These are phyloP conservation scores for Fusarium papillatum DNA, from an alignment of 2,329 filamentous ascomycete species.

Conservation along the genomic window DNA sequence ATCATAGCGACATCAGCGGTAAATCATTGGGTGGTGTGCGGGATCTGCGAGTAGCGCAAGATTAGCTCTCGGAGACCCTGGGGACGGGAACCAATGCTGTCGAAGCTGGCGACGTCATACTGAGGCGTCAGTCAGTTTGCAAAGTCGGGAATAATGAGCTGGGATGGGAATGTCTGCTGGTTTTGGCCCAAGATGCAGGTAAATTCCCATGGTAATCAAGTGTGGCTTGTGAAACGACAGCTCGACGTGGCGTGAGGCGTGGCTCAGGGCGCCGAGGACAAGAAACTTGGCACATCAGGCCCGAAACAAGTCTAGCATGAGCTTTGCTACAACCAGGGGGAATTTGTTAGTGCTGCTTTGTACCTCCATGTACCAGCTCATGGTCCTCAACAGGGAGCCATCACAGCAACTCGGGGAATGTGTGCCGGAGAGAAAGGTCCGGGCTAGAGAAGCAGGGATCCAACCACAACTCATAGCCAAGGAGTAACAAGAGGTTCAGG, in stretches of 20 bases:
- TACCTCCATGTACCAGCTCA: conserved; percentile 27
- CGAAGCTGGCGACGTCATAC: conserved; percentile 21
- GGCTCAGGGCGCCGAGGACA: conserved; percentile 2
- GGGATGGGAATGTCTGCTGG: conserved; percentile 30
- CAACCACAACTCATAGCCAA: conserved; percentile 11
- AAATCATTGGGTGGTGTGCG: conserved; percentile 1
- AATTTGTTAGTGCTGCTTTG: conserved; percentile 36
- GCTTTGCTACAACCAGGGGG: conserved; percentile 5
- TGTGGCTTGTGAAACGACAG: conserved; percentile 24
- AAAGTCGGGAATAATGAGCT: background rate
- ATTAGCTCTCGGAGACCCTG: conserved; percentile 21
- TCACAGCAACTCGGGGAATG: conserved; percentile 19
- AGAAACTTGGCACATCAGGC: background rate
- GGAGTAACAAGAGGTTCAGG: background rate
- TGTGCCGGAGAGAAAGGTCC: conserved; percentile 31
- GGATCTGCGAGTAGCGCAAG: conserved; percentile 17
- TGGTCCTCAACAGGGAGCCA: background rate
- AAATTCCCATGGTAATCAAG: conserved; percentile 26
- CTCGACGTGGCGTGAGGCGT: conserved; percentile 21
- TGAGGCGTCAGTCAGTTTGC: conserved; percentile 3
- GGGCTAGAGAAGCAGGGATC: conserved; percentile 7
- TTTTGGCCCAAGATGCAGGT: conserved; percentile 18
- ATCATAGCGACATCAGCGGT: conserved; percentile 29
- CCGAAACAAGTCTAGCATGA: conserved; percentile 10
- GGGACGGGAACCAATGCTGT: conserved; percentile 18